Conservation (phyloP, 495 filamentous ascomycete genomes). For the Parathielavia appendiculata region DNA sequence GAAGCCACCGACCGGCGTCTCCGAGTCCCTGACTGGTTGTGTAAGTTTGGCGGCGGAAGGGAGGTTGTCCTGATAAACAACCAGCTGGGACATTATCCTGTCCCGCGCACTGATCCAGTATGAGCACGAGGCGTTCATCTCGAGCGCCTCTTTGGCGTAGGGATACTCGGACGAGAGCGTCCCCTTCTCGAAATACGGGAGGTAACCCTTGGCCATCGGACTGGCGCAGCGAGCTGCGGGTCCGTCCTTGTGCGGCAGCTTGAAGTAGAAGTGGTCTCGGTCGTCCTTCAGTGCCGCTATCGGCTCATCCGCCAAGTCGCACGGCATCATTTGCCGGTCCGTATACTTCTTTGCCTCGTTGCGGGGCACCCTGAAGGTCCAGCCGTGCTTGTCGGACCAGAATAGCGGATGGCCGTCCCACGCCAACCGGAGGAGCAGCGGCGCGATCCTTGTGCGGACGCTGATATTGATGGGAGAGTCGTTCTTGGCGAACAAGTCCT, state of each 20-base stretch:
- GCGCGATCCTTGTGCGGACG: conserved; percentile 82
- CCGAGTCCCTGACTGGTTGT: neutral
- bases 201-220: conserved; percentile 85
- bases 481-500: conserved; percentile 70
- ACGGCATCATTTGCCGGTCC: conserved; percentile 63
- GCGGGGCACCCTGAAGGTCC: conserved; percentile 76
- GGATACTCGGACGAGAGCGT: conserved; percentile 77
- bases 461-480: conserved; percentile 65
- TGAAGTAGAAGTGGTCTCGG: conserved; percentile 66
- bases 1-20: conserved; percentile 50
- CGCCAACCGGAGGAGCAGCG: conserved; percentile 72
- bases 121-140: conserved; percentile 97
- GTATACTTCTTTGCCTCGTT: conserved; percentile 59
- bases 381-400: conserved; percentile 90
- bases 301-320: conserved; percentile 73
- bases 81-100: conserved; percentile 87
- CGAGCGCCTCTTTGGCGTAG: conserved; percentile 87
- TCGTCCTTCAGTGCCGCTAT: conserved; percentile 62
- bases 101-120: conserved; percentile 98
- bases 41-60: neutral
- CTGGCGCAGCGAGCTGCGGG: conserved; percentile 75
- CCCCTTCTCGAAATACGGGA: conserved; percentile 85
- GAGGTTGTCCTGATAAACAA: conserved; percentile 73
- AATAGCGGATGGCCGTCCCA: conserved; percentile 89
- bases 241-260: conserved; percentile 93